Evolutionary conservation across 2,329 filamentous ascomycete genomes (phyloP), one percentile per base, ranked within the genome.

Genomic region (Huntiella abstrusa): DNA sequence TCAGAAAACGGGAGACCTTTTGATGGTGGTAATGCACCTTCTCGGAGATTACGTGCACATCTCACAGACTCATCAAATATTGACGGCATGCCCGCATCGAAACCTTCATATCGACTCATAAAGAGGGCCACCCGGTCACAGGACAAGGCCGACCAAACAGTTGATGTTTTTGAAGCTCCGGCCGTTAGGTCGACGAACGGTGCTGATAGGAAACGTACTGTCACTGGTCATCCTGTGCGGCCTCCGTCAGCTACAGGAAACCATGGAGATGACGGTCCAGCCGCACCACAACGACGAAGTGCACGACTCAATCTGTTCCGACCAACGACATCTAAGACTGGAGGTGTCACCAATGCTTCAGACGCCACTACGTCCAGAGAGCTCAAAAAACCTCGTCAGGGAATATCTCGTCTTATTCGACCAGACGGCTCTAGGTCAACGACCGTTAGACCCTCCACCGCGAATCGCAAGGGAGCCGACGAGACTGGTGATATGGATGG

Each of bases 391-490:
- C 80, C 81, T 52, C 84, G 80, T 55, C 81, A 83, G 52, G 82
- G 77, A 3, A 70, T 77, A 47, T 74, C 74, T 40, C 57, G 80
- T 62, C 61, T 79, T 62, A 55, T 87, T 67, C 69, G 80, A 62
- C 62, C 80, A 62, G 66, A 73, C 56, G 61, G 80, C 11, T 76
- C 77, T 50, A 66, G 73, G 12, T 75, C 82, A 3, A 84, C 73
- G 46, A 83, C 92, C 35, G 84, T 85, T 13, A 75, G 87, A 54
- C 83, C 88, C 47, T 84, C 94, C 39, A 94, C 86, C 59, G 87
- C 86, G 16, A 94, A 91, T 58, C 74, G 87, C 49, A 95, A 91
- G 59, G 78, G 78, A 2, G 52, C 71, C 16, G 73, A 77, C 41
- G 72, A 81, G 44, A 75, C 80, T 50, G 66, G 67, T 35, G 82